Conservation (phyloP, 106 monocot species). For the Acorus gramineus region DNA sequence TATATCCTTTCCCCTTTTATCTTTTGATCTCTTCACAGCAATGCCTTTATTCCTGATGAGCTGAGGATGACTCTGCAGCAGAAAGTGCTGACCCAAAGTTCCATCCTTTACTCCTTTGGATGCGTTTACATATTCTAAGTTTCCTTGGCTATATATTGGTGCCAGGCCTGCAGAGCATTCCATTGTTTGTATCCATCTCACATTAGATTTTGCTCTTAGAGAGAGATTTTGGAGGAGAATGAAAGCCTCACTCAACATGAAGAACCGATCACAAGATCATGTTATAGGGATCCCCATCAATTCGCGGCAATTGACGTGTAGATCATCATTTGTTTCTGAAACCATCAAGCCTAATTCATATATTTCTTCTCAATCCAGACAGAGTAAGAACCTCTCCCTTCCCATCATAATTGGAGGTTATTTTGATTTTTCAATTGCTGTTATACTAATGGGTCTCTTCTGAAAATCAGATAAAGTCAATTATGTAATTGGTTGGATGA, state of each 20-base stretch:
- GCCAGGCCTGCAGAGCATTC: too few species aligned
- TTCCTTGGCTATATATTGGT: background rate
- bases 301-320: background rate
- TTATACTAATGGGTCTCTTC: too few species aligned
- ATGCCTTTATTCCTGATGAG: conserved; percentile 7
- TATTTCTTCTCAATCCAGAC: background rate
- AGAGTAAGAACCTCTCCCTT: background rate
- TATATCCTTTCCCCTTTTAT: too few species aligned
- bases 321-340: too few species aligned
- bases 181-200: background rate
- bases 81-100: conserved; percentile 9
- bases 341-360: background rate
- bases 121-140: background rate
- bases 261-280: background rate
- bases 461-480: conserved; percentile 9
- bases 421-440: too few species aligned
- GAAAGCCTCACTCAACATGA: background rate
- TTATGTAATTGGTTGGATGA: conserved; percentile 19
- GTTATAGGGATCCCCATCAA: conserved; percentile 1
- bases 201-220: background rate
- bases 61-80: conserved; percentile 17
- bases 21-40: too few species aligned
- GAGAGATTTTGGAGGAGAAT: too few species aligned
- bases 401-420: too few species aligned
- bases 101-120: background rate